phyloP scores from a whole-genome alignment of 139 green algal genomes.

The Chlorella ohadii region DNA sequence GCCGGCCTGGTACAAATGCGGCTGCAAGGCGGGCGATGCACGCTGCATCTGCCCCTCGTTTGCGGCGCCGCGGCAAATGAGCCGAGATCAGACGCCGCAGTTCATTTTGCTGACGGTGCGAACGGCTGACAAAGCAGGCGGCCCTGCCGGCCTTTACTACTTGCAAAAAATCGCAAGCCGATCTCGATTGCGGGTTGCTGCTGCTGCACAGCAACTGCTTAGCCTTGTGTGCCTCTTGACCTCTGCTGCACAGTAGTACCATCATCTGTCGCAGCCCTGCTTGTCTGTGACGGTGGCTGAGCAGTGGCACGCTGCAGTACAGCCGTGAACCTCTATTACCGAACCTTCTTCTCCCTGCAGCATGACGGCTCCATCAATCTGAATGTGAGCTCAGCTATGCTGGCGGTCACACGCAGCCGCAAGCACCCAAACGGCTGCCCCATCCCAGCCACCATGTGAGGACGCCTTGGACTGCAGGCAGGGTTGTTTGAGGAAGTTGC shows the following conservation, averaged over 20 bases:
- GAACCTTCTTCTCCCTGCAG: background rate
- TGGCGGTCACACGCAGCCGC: background rate
- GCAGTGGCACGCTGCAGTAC: background rate
- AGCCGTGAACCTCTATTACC: background rate
- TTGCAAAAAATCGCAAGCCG: too few species aligned
- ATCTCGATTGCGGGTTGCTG: too few species aligned
- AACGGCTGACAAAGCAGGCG: too few species aligned
- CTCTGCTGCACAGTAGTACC: too few species aligned
- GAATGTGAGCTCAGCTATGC: background rate
- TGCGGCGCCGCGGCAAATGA: background rate
- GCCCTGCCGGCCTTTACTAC: too few species aligned
- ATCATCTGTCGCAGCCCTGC: too few species aligned
- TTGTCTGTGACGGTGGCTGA: background rate
- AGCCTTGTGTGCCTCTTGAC: too few species aligned
- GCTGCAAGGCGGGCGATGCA: background rate
- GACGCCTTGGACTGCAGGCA: too few species aligned
- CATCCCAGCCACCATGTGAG: background rate
- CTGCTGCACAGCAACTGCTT: too few species aligned
- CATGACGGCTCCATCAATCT: background rate
- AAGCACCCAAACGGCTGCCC: constrained; percentile 20
- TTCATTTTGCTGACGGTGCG: constrained; percentile 14
- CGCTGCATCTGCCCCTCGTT: background rate
- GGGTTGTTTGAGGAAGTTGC: too few species aligned
- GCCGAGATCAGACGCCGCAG: background rate
- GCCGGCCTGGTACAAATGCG: background rate